Evolutionary conservation across 176 grass and related monocot species (phyloP).

Genomic region (Puccinellia tenuiflora): DNA sequence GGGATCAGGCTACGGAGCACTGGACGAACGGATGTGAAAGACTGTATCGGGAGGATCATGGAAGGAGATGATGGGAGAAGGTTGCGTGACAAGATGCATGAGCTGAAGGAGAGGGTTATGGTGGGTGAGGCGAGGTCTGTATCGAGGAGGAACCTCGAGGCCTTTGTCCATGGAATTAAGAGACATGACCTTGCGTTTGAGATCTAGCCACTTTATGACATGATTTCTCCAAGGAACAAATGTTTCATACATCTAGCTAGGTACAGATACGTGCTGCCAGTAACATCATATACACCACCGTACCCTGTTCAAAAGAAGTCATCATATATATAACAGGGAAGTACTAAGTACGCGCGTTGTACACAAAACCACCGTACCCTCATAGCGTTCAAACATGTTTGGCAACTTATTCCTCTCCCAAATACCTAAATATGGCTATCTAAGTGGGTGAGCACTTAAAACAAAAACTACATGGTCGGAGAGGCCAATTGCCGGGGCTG

Average conservation of each 20-base stretch:
- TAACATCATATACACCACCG: neutral
- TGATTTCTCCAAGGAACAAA: neutral
- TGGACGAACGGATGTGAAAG: neutral
- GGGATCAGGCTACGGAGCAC: slow-evolving; percentile 40
- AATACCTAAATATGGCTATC: too few relatives aligned
- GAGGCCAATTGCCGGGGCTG: too few relatives aligned
- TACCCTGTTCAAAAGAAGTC: neutral
- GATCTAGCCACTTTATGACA: neutral
- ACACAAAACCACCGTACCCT: too few relatives aligned
- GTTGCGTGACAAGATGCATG: slow-evolving; percentile 37
- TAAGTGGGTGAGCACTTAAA: too few relatives aligned
- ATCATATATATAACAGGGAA: too few relatives aligned
- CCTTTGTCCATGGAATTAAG: slow-evolving; percentile 36
- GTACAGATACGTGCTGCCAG: neutral
- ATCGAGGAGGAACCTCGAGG: slow-evolving; percentile 31
- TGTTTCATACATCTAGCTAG: neutral
- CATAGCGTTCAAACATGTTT: too few relatives aligned
- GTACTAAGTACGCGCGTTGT: too few relatives aligned
- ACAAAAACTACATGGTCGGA: too few relatives aligned
- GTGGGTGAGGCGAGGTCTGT: slow-evolving; percentile 15
- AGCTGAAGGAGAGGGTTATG: slow-evolving; percentile 40
- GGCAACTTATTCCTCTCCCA: too few relatives aligned
- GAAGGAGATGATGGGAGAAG: slow-evolving; percentile 41
- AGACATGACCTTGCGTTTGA: neutral
- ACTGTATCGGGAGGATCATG: slow-evolving; percentile 48